phyloP scores from a whole-genome alignment of 2,329 filamentous ascomycete species.

The Phyllosticta citriasiana region DNA sequence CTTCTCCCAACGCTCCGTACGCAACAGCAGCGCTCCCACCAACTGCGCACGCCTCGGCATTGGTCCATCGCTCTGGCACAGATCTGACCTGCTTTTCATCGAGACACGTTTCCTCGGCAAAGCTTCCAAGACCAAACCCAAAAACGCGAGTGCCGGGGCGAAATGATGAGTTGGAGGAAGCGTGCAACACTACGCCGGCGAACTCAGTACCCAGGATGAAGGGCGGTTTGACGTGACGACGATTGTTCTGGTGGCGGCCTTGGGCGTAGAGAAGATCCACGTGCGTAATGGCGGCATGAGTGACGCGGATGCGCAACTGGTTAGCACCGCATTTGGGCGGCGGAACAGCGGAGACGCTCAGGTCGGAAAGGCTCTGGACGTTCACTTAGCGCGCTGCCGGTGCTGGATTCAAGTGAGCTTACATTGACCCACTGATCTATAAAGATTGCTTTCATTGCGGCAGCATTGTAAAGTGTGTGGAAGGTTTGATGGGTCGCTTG shows the following conservation, averaged over 20 bases:
- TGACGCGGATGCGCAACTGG: conserved; percentile 38
- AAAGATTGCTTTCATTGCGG: background rate
- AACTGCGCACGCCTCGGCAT: conserved; percentile 43
- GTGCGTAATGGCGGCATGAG: conserved; percentile 49
- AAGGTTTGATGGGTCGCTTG: background rate
- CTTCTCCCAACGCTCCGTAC: conserved; percentile 39
- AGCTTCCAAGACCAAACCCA: conserved; percentile 42
- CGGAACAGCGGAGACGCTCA: background rate
- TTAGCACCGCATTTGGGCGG: conserved; percentile 26
- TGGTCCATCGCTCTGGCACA: conserved; percentile 38
- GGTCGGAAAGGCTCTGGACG: background rate
- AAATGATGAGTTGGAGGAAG: conserved; percentile 28
- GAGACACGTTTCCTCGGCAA: conserved; percentile 42
- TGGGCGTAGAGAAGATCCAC: conserved; percentile 51
- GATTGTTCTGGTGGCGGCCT: conserved; percentile 53
- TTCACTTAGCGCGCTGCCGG: background rate
- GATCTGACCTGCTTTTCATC: conserved; percentile 30
- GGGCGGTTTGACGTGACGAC: conserved; percentile 44
- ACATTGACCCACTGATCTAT: background rate
- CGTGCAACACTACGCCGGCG: conserved; percentile 40
- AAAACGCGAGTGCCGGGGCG: conserved; percentile 44
- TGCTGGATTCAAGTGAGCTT: background rate
- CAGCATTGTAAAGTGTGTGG: background rate
- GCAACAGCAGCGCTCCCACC: conserved; percentile 45
- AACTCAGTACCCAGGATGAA: conserved; percentile 54